Conservation (phyloP, 805 yeast genomes). For the Scheffersomyces amazonensis region DNA sequence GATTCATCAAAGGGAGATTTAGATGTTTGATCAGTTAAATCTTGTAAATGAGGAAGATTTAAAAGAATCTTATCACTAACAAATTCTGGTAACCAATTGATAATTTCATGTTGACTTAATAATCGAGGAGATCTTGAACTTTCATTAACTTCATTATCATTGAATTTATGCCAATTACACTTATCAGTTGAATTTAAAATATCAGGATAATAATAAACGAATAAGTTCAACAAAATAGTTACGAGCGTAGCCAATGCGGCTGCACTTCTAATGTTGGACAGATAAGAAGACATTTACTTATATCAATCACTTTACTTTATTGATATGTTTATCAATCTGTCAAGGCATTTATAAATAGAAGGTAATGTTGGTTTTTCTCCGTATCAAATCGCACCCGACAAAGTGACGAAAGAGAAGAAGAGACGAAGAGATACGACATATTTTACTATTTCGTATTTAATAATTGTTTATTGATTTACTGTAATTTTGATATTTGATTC, state of each 20-base stretch:
- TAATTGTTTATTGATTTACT: too few relatives aligned
- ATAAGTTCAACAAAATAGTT: conserved; percentile 53
- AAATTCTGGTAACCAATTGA: conserved; percentile 8
- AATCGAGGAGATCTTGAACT: conserved; percentile 5
- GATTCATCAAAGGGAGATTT: conserved; percentile 11
- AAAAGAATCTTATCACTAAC: conserved; percentile 12
- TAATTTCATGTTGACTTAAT: conserved; percentile 1
- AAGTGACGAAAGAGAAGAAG: too few relatives aligned
- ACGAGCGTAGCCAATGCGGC: conserved; percentile 8
- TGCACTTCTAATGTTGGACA: too few relatives aligned
- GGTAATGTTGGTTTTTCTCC: too few relatives aligned
- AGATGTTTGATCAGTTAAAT: conserved; percentile 2
- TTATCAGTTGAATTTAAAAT: conserved; percentile 37
- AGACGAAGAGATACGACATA: too few relatives aligned
- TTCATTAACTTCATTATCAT: conserved; percentile 2
- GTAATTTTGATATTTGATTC: too few relatives aligned
- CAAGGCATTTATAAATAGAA: too few relatives aligned
- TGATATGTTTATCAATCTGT: too few relatives aligned
- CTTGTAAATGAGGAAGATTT: conserved; percentile 16
- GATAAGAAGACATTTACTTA: too few relatives aligned
- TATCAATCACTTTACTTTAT: too few relatives aligned
- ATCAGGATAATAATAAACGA: conserved; percentile 77
- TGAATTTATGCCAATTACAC: conserved; percentile 58
- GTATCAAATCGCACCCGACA: too few relatives aligned
- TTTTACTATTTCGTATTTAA: too few relatives aligned